Evolutionary conservation across 1,139 yeast genomes (phyloP).

Genomic region (Komagataea norvegica): DNA sequence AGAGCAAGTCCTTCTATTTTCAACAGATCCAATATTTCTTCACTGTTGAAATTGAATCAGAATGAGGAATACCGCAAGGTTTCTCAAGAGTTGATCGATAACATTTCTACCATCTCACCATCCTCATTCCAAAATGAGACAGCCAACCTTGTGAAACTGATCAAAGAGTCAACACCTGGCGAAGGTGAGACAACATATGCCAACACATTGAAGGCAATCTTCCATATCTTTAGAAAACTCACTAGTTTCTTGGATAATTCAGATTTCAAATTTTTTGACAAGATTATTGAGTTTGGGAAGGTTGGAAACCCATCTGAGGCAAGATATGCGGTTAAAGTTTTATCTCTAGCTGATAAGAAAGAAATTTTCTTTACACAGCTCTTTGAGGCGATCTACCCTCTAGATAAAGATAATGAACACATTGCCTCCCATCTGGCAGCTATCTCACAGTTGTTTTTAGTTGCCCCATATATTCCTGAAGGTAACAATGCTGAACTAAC

Average conservation of each 20-base stretch:
- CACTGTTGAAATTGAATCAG: constrained; percentile 46
- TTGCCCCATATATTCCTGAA: constrained; percentile 48
- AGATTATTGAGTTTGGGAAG: constrained; percentile 41
- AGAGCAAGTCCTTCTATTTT: constrained; percentile 59
- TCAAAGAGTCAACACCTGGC: constrained; percentile 32
- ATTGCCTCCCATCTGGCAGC: constrained; percentile 57
- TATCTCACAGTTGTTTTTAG: constrained; percentile 56
- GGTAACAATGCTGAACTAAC: constrained; percentile 56
- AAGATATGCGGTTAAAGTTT: constrained; percentile 56
- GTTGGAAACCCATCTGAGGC: constrained; percentile 61
- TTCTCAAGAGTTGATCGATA: constrained; percentile 52
- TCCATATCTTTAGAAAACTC: constrained; percentile 47
- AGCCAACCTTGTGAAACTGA: constrained; percentile 41
- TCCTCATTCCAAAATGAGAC: constrained; percentile 60
- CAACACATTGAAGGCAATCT: constrained; percentile 54
- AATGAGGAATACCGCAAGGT: constrained; percentile 32
- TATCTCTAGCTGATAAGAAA: constrained; percentile 44
- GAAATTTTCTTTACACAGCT: constrained; percentile 39
- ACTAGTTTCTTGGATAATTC: constrained; percentile 24
- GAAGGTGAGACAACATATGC: constrained; percentile 16
- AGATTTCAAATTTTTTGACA: constrained; percentile 36
- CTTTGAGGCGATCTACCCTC: constrained; percentile 45
- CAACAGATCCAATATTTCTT: constrained; percentile 60
- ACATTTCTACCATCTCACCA: constrained; percentile 60
- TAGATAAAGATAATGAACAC: constrained; percentile 34